A percentile compares a stretch with the other conserved stretches of the same genome.
phyloP scores from a whole-genome alignment of 164 flowering plant species.

The Hamamelis virginiana region DNA sequence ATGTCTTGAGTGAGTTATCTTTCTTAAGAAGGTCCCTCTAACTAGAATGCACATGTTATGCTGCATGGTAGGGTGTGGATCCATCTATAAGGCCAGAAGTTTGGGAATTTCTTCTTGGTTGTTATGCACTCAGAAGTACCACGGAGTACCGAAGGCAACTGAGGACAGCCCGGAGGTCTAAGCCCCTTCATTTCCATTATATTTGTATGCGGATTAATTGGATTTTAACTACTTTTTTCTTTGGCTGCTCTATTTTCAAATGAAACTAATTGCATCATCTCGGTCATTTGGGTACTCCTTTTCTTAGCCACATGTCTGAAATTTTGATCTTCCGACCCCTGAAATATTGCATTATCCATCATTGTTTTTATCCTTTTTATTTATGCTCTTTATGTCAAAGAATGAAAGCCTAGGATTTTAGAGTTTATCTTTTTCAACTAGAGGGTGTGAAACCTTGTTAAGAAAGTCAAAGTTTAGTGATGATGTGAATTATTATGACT shows the following conservation, averaged over 20 bases:
- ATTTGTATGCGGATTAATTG: neutral
- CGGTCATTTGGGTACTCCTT: neutral
- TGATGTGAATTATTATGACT: neutral
- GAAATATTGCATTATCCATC: too few species aligned
- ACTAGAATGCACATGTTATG: neutral
- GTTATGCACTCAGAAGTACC: slow-evolving; percentile 72
- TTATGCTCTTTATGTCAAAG: neutral
- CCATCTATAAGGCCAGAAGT: slow-evolving; percentile 88
- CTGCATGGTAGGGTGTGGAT: slow-evolving; percentile 71
- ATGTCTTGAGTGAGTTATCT: neutral
- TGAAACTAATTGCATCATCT: neutral
- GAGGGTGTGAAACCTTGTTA: neutral
- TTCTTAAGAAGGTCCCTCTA: neutral
- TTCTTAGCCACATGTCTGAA: neutral
- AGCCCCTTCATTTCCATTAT: slow-evolving; percentile 2
- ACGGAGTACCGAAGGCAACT: slow-evolving; percentile 58
- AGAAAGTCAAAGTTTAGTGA: neutral
- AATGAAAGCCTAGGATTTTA: neutral
- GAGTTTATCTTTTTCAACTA: neutral
- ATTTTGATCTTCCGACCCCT: neutral
- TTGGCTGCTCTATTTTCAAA: neutral
- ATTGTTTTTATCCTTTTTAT: too few species aligned
- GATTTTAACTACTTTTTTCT: neutral
- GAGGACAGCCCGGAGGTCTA: slow-evolving; percentile 71
- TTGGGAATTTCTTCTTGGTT: slow-evolving; percentile 97